A percentile compares a stretch with the other conserved stretches of the same genome.
Conservation (phyloP, 345 rosid species). For the Dimocarpus longan region DNA sequence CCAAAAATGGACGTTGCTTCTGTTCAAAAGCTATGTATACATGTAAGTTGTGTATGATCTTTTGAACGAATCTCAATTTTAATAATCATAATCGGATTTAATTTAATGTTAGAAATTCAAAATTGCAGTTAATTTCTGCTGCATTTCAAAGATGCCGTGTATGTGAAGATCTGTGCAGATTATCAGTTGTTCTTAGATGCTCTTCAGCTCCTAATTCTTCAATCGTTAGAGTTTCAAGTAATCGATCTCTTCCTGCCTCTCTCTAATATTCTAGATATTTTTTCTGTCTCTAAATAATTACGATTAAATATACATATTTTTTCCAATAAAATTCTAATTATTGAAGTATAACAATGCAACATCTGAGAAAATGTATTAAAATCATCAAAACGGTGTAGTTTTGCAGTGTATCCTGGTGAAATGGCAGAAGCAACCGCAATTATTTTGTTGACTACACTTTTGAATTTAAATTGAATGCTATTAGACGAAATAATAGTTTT, state of each 20-base stretch:
- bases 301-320: too few species aligned
- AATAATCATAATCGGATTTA: neutral
- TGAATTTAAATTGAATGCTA: neutral
- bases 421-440: neutral
- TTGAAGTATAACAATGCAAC: neutral
- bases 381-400: neutral
- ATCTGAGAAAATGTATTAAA: neutral
- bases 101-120: neutral
- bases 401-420: neutral
- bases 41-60: constrained; percentile 20
- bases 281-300: neutral
- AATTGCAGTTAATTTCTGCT: constrained; percentile 61
- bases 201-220: constrained; percentile 36
- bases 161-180: constrained; percentile 63
- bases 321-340: neutral
- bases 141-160: constrained; percentile 81
- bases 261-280: neutral
- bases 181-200: constrained; percentile 58
- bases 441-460: neutral
- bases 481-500: neutral
- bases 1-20: constrained; percentile 30
- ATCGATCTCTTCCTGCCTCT: constrained; percentile 13
- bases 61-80: neutral
- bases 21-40: constrained; percentile 31
- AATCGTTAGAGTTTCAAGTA: constrained; percentile 57